These are phyloP conservation scores for Logfia minima DNA, from an alignment of 129 eudicot species.

Conservation along the genomic window DNA sequence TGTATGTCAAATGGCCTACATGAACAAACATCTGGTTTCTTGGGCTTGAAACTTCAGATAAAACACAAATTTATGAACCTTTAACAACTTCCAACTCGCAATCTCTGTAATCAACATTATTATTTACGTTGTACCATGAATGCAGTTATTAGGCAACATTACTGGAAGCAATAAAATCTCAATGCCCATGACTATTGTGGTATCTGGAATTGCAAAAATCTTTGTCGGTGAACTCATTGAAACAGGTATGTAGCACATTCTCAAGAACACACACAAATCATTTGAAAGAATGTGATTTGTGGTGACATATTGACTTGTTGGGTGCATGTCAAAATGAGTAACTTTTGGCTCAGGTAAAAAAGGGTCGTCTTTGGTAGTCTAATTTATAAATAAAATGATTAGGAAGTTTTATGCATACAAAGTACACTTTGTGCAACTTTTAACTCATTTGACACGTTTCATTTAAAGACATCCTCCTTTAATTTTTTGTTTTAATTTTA, in stretches of 20 bases:
- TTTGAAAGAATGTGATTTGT: not conserved
- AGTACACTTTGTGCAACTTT: not conserved
- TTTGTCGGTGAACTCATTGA: conserved; percentile 95
- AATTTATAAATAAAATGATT: not conserved
- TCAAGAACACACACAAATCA: not conserved
- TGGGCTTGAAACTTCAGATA: conserved; percentile 7
- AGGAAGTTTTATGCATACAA: not conserved
- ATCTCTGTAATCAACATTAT: conserved; percentile 10
- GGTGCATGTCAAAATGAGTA: not conserved
- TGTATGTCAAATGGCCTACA: not conserved
- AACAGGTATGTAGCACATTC: conserved; percentile 50
- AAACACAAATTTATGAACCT: not conserved
- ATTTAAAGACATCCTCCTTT: not conserved
- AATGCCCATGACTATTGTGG: conserved; percentile 89
- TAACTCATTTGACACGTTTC: not conserved
- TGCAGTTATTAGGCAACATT: conserved; percentile 78
- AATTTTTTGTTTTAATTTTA: too few relatives aligned
- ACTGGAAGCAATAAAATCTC: conserved; percentile 93
- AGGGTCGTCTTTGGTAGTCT: not conserved
- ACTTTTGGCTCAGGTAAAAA: not conserved
- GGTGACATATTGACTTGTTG: not conserved
- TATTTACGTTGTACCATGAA: conserved; percentile 10
- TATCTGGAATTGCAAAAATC: conserved; percentile 94
- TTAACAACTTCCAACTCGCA: not conserved
- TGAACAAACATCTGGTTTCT: conserved; percentile 10